Conservation (phyloP, 106 monocot species). For the Platanthera guangdongensis region DNA sequence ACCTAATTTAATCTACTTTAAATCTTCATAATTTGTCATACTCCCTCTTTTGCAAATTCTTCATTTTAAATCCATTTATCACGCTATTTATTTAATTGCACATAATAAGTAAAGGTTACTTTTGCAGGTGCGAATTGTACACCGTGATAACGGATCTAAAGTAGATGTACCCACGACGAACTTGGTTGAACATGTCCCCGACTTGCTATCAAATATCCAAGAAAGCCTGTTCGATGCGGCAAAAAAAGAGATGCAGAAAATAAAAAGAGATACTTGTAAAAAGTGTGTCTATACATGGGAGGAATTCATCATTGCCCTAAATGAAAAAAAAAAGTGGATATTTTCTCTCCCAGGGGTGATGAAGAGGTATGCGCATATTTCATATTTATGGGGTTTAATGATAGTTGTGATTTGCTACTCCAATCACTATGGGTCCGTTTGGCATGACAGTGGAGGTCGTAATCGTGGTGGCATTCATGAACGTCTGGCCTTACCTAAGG, state of each 20-base stretch:
- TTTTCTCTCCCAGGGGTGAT: conserved; percentile 93
- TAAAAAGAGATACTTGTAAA: conserved; percentile 79
- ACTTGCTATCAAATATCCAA: conserved; percentile 47
- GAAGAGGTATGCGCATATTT: conserved; percentile 59
- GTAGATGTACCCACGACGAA: conserved; percentile 42
- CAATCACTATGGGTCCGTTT: too few relatives aligned
- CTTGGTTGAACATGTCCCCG: conserved; percentile 59
- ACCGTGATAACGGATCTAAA: conserved; percentile 85
- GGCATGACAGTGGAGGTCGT: too few relatives aligned
- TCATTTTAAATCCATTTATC: neutral
- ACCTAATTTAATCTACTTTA: neutral
- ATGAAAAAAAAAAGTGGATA: conserved; percentile 76
- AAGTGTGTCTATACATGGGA: conserved; percentile 60
- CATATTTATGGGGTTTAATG: too few relatives aligned
- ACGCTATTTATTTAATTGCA: neutral
- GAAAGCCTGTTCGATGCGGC: conserved; percentile 70
- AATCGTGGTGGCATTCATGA: too few relatives aligned
- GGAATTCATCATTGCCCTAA: conserved; percentile 64
- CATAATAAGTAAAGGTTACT: neutral
- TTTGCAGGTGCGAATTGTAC: conserved; percentile 67
- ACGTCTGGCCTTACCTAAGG: too few relatives aligned
- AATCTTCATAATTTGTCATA: neutral
- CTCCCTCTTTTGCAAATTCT: neutral
- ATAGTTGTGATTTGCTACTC: too few relatives aligned
- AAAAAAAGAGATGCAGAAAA: too few relatives aligned